A percentile compares a stretch with the other conserved stretches of the same genome.
Conservation (phyloP, 1,139 yeast genomes). For the Geotrichum cucujoidarum region DNA sequence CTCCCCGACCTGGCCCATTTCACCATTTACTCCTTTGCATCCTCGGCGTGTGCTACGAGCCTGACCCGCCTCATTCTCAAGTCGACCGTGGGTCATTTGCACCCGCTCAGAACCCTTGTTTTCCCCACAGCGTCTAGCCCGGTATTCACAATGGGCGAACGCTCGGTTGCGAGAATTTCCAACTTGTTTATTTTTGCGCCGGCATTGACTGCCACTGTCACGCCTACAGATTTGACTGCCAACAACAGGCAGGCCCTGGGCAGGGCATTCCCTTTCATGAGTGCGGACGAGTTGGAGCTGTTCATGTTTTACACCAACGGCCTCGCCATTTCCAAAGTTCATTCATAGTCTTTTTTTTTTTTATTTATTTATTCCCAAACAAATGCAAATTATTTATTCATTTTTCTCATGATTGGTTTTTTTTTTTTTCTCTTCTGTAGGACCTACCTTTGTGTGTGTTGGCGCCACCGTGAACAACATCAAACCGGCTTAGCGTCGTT, state of each 20-base stretch:
- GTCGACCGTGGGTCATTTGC: slow-evolving; percentile 1
- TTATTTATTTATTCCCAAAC: background rate
- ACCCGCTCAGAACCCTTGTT: slow-evolving; percentile 1
- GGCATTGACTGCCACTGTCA: background rate
- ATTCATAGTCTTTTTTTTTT: background rate
- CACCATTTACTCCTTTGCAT: slow-evolving; percentile 9
- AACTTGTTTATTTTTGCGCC: background rate
- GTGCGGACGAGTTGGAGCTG: background rate
- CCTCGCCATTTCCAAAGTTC: background rate
- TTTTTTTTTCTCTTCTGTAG: no score
- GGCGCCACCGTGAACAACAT: no score
- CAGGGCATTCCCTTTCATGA: background rate
- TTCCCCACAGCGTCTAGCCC: background rate
- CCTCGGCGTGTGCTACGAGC: slow-evolving; percentile 4
- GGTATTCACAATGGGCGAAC: background rate
- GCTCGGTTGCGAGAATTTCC: background rate
- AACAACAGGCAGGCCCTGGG: background rate
- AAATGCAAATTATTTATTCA: background rate
- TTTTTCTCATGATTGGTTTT: background rate
- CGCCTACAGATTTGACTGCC: background rate
- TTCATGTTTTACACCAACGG: background rate
- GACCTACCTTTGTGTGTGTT: no score
- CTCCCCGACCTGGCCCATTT: slow-evolving; percentile 1
- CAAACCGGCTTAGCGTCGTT: no score
- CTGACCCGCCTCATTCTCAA: slow-evolving; percentile 1